Evolutionary conservation across 2,329 filamentous ascomycete species (phyloP), one percentile per base, ranked within the genome.

Genomic region (Myriangium duriaei): DNA sequence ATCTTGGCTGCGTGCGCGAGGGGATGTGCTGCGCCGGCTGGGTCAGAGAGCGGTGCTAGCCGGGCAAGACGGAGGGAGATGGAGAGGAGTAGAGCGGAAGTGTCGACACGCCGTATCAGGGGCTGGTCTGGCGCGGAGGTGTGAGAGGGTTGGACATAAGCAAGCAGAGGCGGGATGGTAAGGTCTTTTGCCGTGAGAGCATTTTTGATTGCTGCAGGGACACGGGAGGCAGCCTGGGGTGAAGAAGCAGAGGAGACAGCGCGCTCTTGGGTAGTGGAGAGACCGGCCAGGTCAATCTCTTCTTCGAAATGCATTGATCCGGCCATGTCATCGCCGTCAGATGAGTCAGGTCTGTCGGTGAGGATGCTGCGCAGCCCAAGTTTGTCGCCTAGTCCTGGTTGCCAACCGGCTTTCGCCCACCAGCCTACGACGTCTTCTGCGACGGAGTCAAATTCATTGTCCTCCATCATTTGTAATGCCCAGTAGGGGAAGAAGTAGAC

Each of bases 381-480:
- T 58, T 93, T 95, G 36, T 81, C 74, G 1, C 73, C 74, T 3
- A 95, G 65, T 0, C 84, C 82, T 3, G 72, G 67, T 58, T 96
- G 87, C 91, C 91, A 98, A 39, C 78, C 77, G 1, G 88, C 77
- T 57, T 96, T 96, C 21, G 87, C 84, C 86, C 87, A 94, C 81
- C 84, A 94, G 5, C 87, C 86, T 11, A 96, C 67, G 4, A 95
- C 76, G 52, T 96, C 88, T 57, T 96, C 88, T 19, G 81, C 82
- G 33, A 98, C 77, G 40, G 79, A 92, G 50, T 94, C 83, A 45
- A 98, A 74, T 18, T 87, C 79, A 51, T 95, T 92, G 44, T 71
- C 67, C 41, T 74, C 72, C 30, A 92, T 74, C 57, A 94, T 81
- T 38, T 92, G 79, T 51, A 94, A 73, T 6, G 93, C 72, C 88